Base-by-base conservation (phyloP, 1,139 yeast species). In the Lizanozyma gosingica region DNA sequence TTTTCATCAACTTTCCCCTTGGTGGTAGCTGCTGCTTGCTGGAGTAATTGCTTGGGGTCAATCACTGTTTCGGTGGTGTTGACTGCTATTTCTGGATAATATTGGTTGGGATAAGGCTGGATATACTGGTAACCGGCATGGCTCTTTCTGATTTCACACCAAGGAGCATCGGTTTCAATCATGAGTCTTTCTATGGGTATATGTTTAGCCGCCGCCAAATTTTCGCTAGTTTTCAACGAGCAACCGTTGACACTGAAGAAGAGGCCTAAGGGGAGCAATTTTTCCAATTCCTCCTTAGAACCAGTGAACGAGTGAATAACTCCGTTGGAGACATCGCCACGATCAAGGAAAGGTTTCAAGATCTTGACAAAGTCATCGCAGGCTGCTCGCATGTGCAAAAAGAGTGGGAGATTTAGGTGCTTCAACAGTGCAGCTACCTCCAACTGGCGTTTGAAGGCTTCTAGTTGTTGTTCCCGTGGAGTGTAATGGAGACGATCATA, bases 251-350 rank as follows among this genome's bases (percentile, higher is more conserved):
- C 67, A 35, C 97, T 90, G 40, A 92, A 76, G 47, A 67, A 83
- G 41, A 87, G 73, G 0, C 86, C 87, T 39, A 78, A 57, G 0
- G 62, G 65, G 15, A 85, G 58, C 18, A 87, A 52, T 40, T 66
- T 66, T 1, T 61, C 46, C 15, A 78, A 55, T 46, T 88, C 96
- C 8, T 67, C 74, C n/a, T 61, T 47, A 0, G 90, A 67, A 2
- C 97, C 99, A 0, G 98, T 90, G 57, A 90, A 92, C 1, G 97
- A 88, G 58, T 94, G 99, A 1, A 92, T 94, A 3, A 92, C 94
- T 4, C 90, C 86, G 35, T 74, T 71, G 8, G 40, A 37, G 40
- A 72, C 62, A 33, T 63, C 59, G 1, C 67, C 64, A 3, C 64
- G 70, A 0, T 64, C 63, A 2, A 86, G 51, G 42, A 59, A 71